These are phyloP conservation scores for Tilletia setariae DNA, from an alignment of 1,284 basidiomycete species.

Conservation along the genomic window DNA sequence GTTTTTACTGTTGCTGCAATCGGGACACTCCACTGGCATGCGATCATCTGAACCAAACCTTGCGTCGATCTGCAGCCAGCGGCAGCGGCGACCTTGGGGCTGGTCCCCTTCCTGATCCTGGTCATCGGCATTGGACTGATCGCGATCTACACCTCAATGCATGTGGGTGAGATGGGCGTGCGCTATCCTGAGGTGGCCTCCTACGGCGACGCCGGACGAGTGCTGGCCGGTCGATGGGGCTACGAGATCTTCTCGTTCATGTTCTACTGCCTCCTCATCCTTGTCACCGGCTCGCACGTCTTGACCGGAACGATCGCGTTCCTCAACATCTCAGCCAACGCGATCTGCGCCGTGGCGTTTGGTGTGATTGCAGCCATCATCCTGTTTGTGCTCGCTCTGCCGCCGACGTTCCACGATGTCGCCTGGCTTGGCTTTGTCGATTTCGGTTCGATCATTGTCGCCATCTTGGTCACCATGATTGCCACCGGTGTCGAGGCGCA, in stretches of 20 bases:
- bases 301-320: conserved; percentile 45
- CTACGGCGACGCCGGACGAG: conserved; percentile 37
- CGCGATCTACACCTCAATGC: conserved; percentile 39
- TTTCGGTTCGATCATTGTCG: conserved; percentile 41
- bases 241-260: conserved; percentile 29
- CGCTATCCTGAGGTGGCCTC: conserved; percentile 37
- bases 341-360: conserved; percentile 41
- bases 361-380: conserved; percentile 42
- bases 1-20: no score
- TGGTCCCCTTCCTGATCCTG: conserved; percentile 39
- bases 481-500: conserved; percentile 34
- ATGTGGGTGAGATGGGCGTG: conserved; percentile 40
- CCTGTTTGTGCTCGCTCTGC: conserved; percentile 42
- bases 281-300: conserved; percentile 37
- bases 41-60: background rate
- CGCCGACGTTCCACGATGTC: conserved; percentile 41
- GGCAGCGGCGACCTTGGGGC: conserved; percentile 35
- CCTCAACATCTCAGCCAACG: conserved; percentile 33
- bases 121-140: conserved; percentile 38
- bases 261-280: conserved; percentile 19
- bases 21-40: no score
- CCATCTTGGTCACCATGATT: conserved; percentile 43
- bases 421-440: conserved; percentile 48
- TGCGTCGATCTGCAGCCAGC: conserved; percentile 20
- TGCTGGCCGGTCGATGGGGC: conserved; percentile 39